phyloP scores from a whole-genome alignment of 805 yeast genomes.

The Kuraishia borneana region DNA sequence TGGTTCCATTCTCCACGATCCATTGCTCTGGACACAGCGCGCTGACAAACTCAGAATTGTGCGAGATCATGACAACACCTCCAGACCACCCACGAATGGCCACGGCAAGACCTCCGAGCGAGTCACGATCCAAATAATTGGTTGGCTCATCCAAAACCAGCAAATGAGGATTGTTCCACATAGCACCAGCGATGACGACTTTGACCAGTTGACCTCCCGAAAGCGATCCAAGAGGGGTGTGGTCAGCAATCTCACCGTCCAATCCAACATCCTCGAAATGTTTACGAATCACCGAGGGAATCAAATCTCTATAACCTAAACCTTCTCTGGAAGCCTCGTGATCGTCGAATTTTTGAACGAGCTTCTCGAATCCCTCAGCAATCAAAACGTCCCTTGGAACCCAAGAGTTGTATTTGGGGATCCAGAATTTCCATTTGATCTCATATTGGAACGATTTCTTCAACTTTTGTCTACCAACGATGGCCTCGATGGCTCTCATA shows the following conservation, averaged over 20 bases:
- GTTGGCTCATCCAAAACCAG: conserved; percentile 95
- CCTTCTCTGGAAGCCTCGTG: conserved; percentile 99
- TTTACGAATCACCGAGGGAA: conserved; percentile 86
- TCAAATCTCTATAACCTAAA: conserved; percentile 91
- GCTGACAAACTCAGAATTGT: conserved; percentile 92
- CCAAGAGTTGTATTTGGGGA: conserved; percentile 92
- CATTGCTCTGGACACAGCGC: conserved; percentile 98
- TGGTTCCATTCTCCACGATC: conserved; percentile 88
- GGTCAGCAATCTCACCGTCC: conserved; percentile 97
- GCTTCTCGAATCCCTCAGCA: conserved; percentile 78
- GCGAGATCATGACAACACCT: conserved; percentile 98
- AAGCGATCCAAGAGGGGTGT: conserved; percentile 90
- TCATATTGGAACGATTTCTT: conserved; percentile 97
- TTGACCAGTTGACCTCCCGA: conserved; percentile 99
- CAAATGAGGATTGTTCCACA: conserved; percentile 95
- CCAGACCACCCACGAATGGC: conserved; percentile 98
- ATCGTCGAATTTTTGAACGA: conserved; percentile 95
- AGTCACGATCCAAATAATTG: conserved; percentile 97
- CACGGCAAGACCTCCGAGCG: conserved; percentile 92
- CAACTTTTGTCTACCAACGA: conserved; percentile 94
- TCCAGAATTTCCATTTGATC: conserved; percentile 85
- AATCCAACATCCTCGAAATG: conserved; percentile 96
- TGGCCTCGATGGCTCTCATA: conserved; percentile 80
- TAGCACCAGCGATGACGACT: conserved; percentile 93
- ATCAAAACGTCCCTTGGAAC: conserved; percentile 73